Percentiles rank a stretch among this genome's conserved stretches.
phyloP scores from a whole-genome alignment of 331 rosid species.

The Saraca asoca region DNA sequence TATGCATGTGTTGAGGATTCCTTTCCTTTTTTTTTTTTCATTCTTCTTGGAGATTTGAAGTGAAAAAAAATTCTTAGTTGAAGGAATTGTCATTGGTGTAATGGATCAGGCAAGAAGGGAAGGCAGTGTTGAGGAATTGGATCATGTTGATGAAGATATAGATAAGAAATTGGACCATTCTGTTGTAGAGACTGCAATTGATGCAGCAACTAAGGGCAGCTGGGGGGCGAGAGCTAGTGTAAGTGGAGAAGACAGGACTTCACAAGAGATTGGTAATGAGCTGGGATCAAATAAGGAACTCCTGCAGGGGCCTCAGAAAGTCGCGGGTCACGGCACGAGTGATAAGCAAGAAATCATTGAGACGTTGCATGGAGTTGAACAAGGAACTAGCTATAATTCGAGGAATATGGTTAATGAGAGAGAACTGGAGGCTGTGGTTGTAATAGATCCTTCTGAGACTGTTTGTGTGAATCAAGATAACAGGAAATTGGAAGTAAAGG shows the following conservation, averaged over 20 bases:
- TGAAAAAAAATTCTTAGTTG: conserved; percentile 22
- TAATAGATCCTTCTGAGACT: conserved; percentile 47
- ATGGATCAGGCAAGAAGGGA: conserved; percentile 55
- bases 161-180: conserved; percentile 38
- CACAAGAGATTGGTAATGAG: conserved; percentile 29
- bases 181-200: conserved; percentile 40
- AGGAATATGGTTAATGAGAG: conserved; percentile 42
- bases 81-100: conserved; percentile 24
- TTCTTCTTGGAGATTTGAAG: too few relatives aligned
- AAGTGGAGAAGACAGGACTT: conserved; percentile 36
- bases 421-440: conserved; percentile 50
- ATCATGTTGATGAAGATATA: conserved; percentile 43
- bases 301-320: conserved; percentile 25
- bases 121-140: conserved; percentile 36
- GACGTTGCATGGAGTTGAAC: conserved; percentile 40
- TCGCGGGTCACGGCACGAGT: conserved; percentile 25
- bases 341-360: conserved; percentile 34
- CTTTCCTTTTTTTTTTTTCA: conserved; percentile 21
- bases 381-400: conserved; percentile 44
- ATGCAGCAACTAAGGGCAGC: conserved; percentile 31
- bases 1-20: conserved; percentile 3
- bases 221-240: conserved; percentile 31
- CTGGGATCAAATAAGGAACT: conserved; percentile 39
- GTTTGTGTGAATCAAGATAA: conserved; percentile 33
- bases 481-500: conserved; percentile 40